phyloP scores from a whole-genome alignment of 2,329 filamentous ascomycete species.

The Pyrenochaeta sp. region DNA sequence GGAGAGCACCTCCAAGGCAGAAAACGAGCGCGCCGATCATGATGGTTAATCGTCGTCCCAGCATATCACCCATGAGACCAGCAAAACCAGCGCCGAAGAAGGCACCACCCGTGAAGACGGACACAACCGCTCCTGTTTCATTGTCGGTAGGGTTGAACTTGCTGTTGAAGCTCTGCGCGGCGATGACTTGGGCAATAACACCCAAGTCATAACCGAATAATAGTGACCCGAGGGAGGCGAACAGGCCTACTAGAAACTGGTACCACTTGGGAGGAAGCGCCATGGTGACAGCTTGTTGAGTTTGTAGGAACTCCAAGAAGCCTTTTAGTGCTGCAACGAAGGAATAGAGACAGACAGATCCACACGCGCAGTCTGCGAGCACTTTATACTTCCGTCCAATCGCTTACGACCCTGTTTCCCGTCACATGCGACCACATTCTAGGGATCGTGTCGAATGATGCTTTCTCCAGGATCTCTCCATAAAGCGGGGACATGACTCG shows the following conservation, averaged over 20 bases:
- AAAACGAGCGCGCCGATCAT: constrained; percentile 75
- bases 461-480: constrained; percentile 26
- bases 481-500: constrained; percentile 24
- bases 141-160: constrained; percentile 52
- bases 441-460: constrained; percentile 17
- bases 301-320: constrained; percentile 5
- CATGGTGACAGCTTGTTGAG: constrained; percentile 50
- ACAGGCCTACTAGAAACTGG: constrained; percentile 67
- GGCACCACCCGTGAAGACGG: constrained; percentile 78
- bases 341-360: constrained; percentile 9
- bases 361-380: constrained; percentile 10
- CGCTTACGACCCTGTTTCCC: constrained; percentile 5
- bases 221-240: constrained; percentile 66
- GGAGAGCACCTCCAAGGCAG: constrained; percentile 74
- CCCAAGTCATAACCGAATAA: constrained; percentile 68
- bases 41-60: constrained; percentile 77
- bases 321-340: constrained; percentile 15
- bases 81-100: constrained; percentile 74
- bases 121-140: constrained; percentile 74
- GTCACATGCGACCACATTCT: constrained; percentile 16
- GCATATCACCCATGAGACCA: constrained; percentile 68
- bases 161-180: constrained; percentile 52
- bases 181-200: constrained; percentile 67
- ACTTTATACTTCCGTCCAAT: constrained; percentile 29
- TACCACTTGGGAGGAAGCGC: constrained; percentile 66